phyloP scores from a whole-genome alignment of 768 basidiomycete species.

The Calocybe gangraenosa region DNA sequence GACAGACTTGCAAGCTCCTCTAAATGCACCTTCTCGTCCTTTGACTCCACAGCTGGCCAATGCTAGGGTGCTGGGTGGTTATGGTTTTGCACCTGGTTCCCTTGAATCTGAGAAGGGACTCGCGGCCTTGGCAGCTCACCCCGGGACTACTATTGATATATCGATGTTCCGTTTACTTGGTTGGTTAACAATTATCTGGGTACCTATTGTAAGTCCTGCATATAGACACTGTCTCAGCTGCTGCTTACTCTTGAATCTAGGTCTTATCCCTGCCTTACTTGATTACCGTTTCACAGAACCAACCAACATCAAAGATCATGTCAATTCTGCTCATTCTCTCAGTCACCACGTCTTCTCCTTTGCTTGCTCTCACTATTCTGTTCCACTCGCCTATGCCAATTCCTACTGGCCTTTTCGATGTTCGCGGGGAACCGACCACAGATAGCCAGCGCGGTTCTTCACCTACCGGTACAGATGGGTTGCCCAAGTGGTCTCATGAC shows the following conservation, averaged over 20 bases:
- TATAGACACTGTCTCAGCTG: neutral
- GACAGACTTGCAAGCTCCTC: slow-evolving; percentile 38
- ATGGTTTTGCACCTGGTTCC: slow-evolving; percentile 50
- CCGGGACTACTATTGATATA: slow-evolving; percentile 48
- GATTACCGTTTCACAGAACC: slow-evolving; percentile 35
- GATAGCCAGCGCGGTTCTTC: slow-evolving; percentile 40
- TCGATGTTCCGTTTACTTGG: slow-evolving; percentile 49
- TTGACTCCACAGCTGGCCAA: slow-evolving; percentile 50
- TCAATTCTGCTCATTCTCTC: slow-evolving; percentile 58
- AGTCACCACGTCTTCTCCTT: slow-evolving; percentile 63
- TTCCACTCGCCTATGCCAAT: slow-evolving; percentile 62
- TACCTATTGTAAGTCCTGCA: slow-evolving; percentile 55
- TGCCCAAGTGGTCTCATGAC: slow-evolving; percentile 44
- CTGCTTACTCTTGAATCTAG: slow-evolving; percentile 28
- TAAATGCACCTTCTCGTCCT: slow-evolving; percentile 40
- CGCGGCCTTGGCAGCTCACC: slow-evolving; percentile 37
- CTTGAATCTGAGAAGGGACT: slow-evolving; percentile 52
- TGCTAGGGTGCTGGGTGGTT: slow-evolving; percentile 64
- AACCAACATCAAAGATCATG: slow-evolving; percentile 29
- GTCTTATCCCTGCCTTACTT: slow-evolving; percentile 63
- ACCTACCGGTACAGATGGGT: slow-evolving; percentile 34
- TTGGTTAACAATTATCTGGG: slow-evolving; percentile 68
- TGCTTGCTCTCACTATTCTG: slow-evolving; percentile 58
- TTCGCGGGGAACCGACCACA: slow-evolving; percentile 36
- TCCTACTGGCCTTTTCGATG: slow-evolving; percentile 61